Percentiles rank a stretch among this genome's conserved stretches.
Evolutionary conservation across 2,329 filamentous ascomycete genomes (phyloP).

Genomic region (Venturia effusa): DNA sequence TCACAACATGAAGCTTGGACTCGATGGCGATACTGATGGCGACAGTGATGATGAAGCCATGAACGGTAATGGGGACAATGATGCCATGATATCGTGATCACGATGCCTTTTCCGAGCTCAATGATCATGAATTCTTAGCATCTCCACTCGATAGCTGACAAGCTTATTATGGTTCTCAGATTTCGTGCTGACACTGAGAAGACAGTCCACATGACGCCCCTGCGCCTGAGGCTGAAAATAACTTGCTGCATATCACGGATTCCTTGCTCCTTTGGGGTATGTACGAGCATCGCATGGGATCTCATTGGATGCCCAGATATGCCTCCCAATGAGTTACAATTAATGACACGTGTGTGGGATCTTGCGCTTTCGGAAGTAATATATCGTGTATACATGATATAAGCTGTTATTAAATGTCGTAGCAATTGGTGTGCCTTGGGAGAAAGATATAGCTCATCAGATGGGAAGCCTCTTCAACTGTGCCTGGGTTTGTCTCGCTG

Average conservation of each 20-base stretch:
- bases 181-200: background rate
- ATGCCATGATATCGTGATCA: slow-evolving; percentile 10
- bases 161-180: background rate
- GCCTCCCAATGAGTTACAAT: too few species aligned
- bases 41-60: slow-evolving; percentile 18
- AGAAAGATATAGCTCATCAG: too few species aligned
- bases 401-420: too few species aligned
- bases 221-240: background rate
- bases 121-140: background rate
- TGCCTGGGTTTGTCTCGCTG: too few species aligned
- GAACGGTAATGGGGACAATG: slow-evolving; percentile 20
- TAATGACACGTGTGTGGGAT: too few species aligned
- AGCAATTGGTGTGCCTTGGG: too few species aligned
- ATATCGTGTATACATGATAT: too few species aligned
- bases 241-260: background rate
- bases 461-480: too few species aligned
- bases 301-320: too few species aligned
- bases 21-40: slow-evolving; percentile 22
- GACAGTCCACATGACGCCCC: background rate
- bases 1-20: slow-evolving; percentile 28
- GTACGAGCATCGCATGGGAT: too few species aligned
- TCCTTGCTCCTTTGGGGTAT: too few species aligned
- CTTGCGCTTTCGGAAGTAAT: too few species aligned
- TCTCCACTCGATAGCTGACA: background rate
- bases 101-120: background rate